A percentile compares a stretch with the other conserved stretches of the same genome.
Evolutionary conservation across 2,329 filamentous ascomycete species (phyloP).

Genomic region (Cercospora sp.): DNA sequence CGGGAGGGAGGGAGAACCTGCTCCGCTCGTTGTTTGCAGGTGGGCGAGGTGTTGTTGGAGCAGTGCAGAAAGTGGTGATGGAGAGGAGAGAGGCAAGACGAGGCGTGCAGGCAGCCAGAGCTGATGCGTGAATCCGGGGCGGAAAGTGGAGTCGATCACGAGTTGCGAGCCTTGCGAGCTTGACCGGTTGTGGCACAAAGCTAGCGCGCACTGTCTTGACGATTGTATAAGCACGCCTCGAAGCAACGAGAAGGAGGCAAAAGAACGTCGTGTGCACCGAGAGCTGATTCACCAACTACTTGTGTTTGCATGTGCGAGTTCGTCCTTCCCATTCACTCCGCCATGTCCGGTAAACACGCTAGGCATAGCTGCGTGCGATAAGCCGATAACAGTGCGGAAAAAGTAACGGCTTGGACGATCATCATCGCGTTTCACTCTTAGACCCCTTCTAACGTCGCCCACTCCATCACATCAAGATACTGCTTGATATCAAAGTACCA

Average conservation of each 20-base stretch:
- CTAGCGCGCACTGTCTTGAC: not conserved
- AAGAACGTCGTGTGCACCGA: not conserved
- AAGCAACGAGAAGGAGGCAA: slow-evolving; percentile 10
- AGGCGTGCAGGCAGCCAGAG: slow-evolving; percentile 10
- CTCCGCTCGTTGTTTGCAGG: slow-evolving; percentile 3
- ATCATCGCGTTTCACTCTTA: not conserved
- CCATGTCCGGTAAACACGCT: not conserved
- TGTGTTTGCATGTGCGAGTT: not conserved
- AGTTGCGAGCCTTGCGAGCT: slow-evolving; percentile 7
- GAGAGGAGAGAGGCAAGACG: not conserved
- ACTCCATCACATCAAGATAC: too few relatives aligned
- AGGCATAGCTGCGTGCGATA: not conserved
- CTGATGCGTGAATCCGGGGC: slow-evolving; percentile 7
- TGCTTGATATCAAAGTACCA: too few relatives aligned
- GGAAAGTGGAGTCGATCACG: slow-evolving; percentile 4
- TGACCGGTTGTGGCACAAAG: not conserved
- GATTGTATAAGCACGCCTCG: not conserved
- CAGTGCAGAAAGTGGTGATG: not conserved
- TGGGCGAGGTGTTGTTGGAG: slow-evolving; percentile 2
- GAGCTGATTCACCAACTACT: not conserved
- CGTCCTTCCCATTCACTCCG: not conserved
- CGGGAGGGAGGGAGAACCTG: slow-evolving; percentile 5
- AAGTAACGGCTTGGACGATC: not conserved
- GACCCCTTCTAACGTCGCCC: not conserved
- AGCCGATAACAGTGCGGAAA: not conserved